A percentile compares a stretch with the other conserved stretches of the same genome.
phyloP scores from a whole-genome alignment of 1,284 basidiomycete genomes.

The Neolentinus lepideus region DNA sequence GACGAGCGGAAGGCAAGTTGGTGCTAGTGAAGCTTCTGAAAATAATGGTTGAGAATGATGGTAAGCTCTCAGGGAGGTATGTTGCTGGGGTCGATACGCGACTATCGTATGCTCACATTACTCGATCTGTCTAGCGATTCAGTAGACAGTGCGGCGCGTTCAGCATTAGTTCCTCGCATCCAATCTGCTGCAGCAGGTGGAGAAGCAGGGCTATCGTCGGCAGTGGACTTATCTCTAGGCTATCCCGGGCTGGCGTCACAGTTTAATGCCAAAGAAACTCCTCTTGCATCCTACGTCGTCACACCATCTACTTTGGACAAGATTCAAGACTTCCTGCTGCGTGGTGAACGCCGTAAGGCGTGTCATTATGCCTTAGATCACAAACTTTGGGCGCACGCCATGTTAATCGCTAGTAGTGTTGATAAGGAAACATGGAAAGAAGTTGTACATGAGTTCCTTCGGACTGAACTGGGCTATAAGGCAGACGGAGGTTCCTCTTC shows the following conservation, averaged over 20 bases:
- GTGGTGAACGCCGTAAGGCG: conserved; percentile 83
- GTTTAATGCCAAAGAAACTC: conserved; percentile 24
- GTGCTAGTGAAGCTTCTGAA: conserved; percentile 71
- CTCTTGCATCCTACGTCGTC: conserved; percentile 32
- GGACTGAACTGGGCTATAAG: conserved; percentile 62
- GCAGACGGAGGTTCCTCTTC: conserved; percentile 14
- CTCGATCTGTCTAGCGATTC: neutral
- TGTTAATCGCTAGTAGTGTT: conserved; percentile 90
- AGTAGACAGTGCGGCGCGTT: conserved; percentile 58
- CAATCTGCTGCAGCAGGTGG: conserved; percentile 18
- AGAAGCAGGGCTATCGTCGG: conserved; percentile 12
- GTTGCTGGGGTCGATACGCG: conserved; percentile 11
- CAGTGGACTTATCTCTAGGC: conserved; percentile 8
- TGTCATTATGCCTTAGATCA: conserved; percentile 86
- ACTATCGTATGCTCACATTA: neutral
- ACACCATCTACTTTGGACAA: conserved; percentile 53
- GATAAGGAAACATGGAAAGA: conserved; percentile 94
- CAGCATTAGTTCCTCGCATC: conserved; percentile 58
- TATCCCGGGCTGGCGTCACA: conserved; percentile 5
- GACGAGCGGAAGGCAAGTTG: conserved; percentile 70
- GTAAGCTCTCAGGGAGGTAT: conserved; percentile 77
- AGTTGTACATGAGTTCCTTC: conserved; percentile 81
- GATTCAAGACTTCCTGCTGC: conserved; percentile 73
- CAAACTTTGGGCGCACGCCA: conserved; percentile 92
- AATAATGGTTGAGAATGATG: conserved; percentile 83